phyloP scores from a whole-genome alignment of 345 rosid genomes.

The Arabidopsis suecica region DNA sequence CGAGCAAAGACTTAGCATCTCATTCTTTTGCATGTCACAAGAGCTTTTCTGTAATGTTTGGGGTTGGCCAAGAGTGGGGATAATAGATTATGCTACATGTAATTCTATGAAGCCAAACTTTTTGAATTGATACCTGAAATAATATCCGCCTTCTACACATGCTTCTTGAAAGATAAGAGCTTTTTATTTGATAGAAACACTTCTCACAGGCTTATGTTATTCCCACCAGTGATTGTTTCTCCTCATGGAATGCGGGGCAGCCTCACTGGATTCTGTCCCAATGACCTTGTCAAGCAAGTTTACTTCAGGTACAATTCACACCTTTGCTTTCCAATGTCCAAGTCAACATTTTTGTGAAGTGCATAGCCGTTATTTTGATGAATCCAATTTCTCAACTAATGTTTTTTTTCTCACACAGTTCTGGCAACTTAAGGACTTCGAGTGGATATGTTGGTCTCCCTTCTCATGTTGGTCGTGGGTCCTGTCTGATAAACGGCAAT shows the following conservation, averaged over 20 bases:
- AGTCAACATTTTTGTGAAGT: constrained; percentile 18
- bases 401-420: constrained; percentile 50
- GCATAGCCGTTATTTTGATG: constrained; percentile 9
- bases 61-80: constrained; percentile 17
- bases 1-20: constrained; percentile 26
- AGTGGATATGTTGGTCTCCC: constrained; percentile 74
- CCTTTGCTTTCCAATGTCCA: constrained; percentile 12
- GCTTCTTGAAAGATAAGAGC: constrained; percentile 32
- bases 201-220: constrained; percentile 44
- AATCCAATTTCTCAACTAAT: constrained; percentile 24
- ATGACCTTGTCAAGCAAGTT: constrained; percentile 93
- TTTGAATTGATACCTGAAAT: constrained; percentile 19
- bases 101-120: neutral
- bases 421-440: constrained; percentile 62
- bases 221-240: constrained; percentile 79
- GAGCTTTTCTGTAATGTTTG: constrained; percentile 2
- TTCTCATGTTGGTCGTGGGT: constrained; percentile 66
- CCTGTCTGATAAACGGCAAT: constrained; percentile 68
- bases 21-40: constrained; percentile 15
- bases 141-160: constrained; percentile 17
- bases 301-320: constrained; percentile 62
- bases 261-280: constrained; percentile 90
- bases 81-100: constrained; percentile 20
- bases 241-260: constrained; percentile 98
- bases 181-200: constrained; percentile 30